These are phyloP conservation scores for Colletotrichum gigasporum DNA, from an alignment of 2,329 filamentous ascomycete species.

Conservation along the genomic window DNA sequence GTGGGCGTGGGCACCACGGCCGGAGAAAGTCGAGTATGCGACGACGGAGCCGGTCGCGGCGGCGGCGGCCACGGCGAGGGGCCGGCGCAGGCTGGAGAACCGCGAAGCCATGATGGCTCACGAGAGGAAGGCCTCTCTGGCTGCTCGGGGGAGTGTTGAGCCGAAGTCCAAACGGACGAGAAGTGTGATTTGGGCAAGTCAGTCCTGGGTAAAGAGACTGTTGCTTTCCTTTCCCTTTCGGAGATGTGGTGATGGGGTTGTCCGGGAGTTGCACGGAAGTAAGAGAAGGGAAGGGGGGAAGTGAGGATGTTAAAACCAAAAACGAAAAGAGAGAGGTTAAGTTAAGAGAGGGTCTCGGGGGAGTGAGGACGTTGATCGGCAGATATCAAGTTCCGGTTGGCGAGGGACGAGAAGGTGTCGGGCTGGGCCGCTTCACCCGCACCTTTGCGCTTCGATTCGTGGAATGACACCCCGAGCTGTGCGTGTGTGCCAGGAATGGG, in stretches of 20 bases:
- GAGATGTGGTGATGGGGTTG: no score
- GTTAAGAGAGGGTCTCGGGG: conserved; percentile 19
- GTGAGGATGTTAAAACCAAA: not conserved
- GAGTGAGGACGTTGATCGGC: conserved; percentile 21
- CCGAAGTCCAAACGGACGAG: conserved; percentile 13
- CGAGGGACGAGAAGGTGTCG: not conserved
- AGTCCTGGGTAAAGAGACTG: no score
- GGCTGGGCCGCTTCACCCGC: conserved; percentile 27
- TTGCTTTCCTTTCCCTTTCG: no score
- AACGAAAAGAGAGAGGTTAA: conserved; percentile 7
- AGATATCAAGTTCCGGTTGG: conserved; percentile 2
- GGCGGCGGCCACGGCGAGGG: conserved; percentile 42
- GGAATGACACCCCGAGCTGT: conserved; percentile 25
- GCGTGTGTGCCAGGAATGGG: conserved; percentile 17
- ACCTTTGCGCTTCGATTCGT: conserved; percentile 24
- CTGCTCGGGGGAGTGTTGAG: not conserved
- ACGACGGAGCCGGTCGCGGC: conserved; percentile 38
- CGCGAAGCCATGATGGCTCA: conserved; percentile 48
- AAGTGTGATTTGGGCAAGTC: not conserved
- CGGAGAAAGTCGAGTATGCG: conserved; percentile 39
- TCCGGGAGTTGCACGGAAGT: no score
- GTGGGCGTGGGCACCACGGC: conserved; percentile 41
- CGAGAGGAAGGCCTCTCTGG: not conserved
- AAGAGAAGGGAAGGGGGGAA: not conserved
- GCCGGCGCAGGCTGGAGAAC: conserved; percentile 45